Evolutionary conservation across 768 basidiomycete species (phyloP), one percentile per base, ranked within the genome.

Genomic region (Lanmaoa rubissima): DNA sequence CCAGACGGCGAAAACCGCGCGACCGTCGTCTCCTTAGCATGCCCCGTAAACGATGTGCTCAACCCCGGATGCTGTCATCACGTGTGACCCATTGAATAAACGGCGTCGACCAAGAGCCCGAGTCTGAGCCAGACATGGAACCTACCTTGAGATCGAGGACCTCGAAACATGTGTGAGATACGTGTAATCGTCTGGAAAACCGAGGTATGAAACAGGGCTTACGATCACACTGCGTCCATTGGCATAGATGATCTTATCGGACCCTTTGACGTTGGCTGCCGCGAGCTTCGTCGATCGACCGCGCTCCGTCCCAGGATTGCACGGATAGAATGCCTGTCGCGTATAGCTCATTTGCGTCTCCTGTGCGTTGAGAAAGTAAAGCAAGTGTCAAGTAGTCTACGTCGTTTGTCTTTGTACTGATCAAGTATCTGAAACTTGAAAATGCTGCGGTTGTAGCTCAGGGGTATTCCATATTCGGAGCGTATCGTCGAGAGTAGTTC

Each of bases 1-100:
- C 96, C 95, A 2, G 92, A 90, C 0, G 94, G 95, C 2, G 94
- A 94, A 64, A 97, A 83, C 38, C 92, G 85, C 14, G 96, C 95
- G 17, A 95, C 91, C 2, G 92, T 94, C 8, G 92, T 81, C 53
- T 87, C 86, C 61, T 93, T 86, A 4, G 86, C 82, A 72, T 97
- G 94, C 31, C 89, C 90, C 43, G 83, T 78, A 68, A 95, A 94
- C 24, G 85, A 78, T 13, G 77, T 78, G 13, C 86, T 81, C 6
- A 82, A 73, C 4, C 78, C 75, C 13, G 87, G 82, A 68, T 90
- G 85, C 94, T 94, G 51, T 39, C 41, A 40, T 28, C 19, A 24
- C 13, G 32, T 41, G 24, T 26, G 12, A 28, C n/a, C 38, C 11
- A 6, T 49, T 50, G 49, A 10, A 31, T 14, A 17, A 14, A 21